Conservation (phyloP, 2,329 filamentous ascomycete genomes). For the Chaetomium strumarium region DNA sequence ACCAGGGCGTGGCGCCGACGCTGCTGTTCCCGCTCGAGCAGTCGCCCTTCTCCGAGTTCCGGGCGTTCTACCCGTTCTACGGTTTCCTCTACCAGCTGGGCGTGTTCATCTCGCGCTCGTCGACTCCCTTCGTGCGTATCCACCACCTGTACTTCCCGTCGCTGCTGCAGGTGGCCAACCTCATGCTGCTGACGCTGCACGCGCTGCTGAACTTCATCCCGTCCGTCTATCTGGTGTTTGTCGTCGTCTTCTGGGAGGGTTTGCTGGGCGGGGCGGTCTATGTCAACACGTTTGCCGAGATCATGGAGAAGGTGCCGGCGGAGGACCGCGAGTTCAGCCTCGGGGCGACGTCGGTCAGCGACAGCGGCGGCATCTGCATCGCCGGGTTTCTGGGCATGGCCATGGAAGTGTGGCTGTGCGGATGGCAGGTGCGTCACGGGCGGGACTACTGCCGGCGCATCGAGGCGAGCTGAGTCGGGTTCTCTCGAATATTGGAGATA, state of each 20-base stretch:
- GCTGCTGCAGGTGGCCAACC: constrained; percentile 73
- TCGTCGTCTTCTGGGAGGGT: constrained; percentile 89
- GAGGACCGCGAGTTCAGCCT: constrained; percentile 87
- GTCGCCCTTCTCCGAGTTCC: constrained; percentile 74
- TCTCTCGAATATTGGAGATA: no score
- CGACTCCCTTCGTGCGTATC: constrained; percentile 78
- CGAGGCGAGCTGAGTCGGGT: constrained; percentile 34
- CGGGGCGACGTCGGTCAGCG: constrained; percentile 83
- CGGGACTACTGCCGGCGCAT: constrained; percentile 65
- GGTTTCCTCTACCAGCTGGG: constrained; percentile 91
- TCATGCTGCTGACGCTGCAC: constrained; percentile 67
- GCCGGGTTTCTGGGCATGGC: constrained; percentile 79
- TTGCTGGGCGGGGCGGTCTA: constrained; percentile 87
- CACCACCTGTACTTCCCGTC: constrained; percentile 77
- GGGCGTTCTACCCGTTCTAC: constrained; percentile 92
- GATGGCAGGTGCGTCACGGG: constrained; percentile 77
- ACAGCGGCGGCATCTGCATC: constrained; percentile 83
- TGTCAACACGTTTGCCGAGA: constrained; percentile 92
- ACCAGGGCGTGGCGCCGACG: constrained; percentile 87
- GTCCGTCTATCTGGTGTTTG: constrained; percentile 77
- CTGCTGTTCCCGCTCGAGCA: constrained; percentile 73
- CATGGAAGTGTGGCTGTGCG: constrained; percentile 75
- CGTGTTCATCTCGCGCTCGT: constrained; percentile 90
- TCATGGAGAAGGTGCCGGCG: constrained; percentile 71
- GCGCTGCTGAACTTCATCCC: constrained; percentile 77